Conservation (phyloP, 148 eudicot species). For the Amaranthus cruentus region DNA sequence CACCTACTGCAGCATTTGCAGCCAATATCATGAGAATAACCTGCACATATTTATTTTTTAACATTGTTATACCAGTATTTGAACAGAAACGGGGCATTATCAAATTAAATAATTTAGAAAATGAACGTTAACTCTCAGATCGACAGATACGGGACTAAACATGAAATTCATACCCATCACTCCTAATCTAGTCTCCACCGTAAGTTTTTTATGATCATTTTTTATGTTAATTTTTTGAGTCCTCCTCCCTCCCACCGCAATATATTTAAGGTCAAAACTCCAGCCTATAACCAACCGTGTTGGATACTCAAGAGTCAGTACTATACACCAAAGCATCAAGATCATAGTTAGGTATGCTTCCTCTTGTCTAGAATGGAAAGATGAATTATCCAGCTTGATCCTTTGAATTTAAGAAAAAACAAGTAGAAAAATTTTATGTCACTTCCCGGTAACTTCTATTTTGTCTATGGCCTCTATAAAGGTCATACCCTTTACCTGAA, state of each 20-base stretch:
- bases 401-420: background rate
- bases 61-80: background rate
- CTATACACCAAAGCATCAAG: background rate
- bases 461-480: background rate
- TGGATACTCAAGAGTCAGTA: background rate
- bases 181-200: background rate
- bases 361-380: background rate
- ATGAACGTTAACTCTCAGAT: background rate
- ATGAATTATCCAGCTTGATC: background rate
- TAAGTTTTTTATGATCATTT: background rate
- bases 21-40: constrained; percentile 97
- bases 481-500: background rate
- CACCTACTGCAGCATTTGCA: constrained; percentile 99
- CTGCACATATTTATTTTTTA: constrained; percentile 33
- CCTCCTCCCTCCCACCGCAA: background rate
- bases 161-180: background rate
- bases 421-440: too few relatives aligned
- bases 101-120: too few relatives aligned
- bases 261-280: background rate
- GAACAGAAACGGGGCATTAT: background rate
- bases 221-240: background rate
- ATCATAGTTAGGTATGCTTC: background rate
- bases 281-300: background rate
- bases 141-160: background rate
- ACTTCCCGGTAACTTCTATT: background rate